Conservation (phyloP, 78 protist genomes). For the Protostelium mycophagum region DNA sequence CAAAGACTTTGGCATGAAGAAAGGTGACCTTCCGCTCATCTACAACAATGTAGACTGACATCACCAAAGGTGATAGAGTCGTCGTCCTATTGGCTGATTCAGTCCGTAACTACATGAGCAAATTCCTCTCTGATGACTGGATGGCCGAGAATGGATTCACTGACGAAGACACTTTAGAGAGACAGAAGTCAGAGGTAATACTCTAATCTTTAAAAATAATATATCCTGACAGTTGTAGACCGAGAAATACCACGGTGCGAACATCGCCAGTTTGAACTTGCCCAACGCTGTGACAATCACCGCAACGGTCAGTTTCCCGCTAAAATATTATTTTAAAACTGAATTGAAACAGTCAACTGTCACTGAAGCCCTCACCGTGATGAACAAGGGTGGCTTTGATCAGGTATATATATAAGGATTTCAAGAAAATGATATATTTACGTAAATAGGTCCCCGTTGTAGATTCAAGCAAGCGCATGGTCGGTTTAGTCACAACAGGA, state of each 20-base stretch:
- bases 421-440: no score
- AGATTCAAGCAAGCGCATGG: slow-evolving; percentile 28
- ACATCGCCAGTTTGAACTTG: slow-evolving; percentile 24
- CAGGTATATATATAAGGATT: no score
- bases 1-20: slow-evolving; percentile 22
- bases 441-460: slow-evolving; percentile 32
- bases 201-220: no score
- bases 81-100: slow-evolving; percentile 88
- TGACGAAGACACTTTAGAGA: slow-evolving; percentile 38
- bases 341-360: slow-evolving; percentile 9
- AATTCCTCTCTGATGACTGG: slow-evolving; percentile 87
- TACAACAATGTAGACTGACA: not conserved
- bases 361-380: slow-evolving; percentile 20
- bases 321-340: not conserved
- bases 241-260: slow-evolving; percentile 62
- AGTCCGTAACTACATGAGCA: slow-evolving; percentile 91
- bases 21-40: slow-evolving; percentile 3
- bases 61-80: slow-evolving; percentile 61
- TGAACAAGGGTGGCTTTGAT: slow-evolving; percentile 55
- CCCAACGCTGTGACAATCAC: slow-evolving; percentile 53
- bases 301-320: slow-evolving; percentile 18
- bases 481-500: slow-evolving; percentile 55
- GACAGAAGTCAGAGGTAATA: not conserved
- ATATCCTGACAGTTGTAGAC: slow-evolving; percentile 25
- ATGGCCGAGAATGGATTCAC: slow-evolving; percentile 73